Evolutionary conservation across 2,329 filamentous ascomycete species (phyloP).

Genomic region (Ascomycota sp.): DNA sequence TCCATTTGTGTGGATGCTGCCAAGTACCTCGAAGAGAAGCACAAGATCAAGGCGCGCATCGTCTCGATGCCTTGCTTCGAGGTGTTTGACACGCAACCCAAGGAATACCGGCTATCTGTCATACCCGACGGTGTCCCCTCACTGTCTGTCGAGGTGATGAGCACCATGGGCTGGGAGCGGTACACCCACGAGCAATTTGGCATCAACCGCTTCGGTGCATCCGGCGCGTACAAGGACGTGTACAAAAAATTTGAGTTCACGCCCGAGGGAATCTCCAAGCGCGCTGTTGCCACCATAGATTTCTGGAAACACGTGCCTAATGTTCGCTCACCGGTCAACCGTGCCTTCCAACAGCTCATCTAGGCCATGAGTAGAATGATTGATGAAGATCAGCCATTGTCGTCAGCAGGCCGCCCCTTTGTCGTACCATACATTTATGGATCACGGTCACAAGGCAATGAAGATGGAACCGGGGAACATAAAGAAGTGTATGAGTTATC

Average conservation of each 20-base stretch:
- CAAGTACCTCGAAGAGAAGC: slow-evolving; percentile 74
- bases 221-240: slow-evolving; percentile 89
- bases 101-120: slow-evolving; percentile 85
- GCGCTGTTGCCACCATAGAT: slow-evolving; percentile 71
- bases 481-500: no score
- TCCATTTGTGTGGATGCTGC: slow-evolving; percentile 78
- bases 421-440: not conserved
- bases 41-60: slow-evolving; percentile 69
- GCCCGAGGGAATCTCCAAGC: slow-evolving; percentile 87
- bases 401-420: not conserved
- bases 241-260: slow-evolving; percentile 99
- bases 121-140: slow-evolving; percentile 86
- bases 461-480: no score
- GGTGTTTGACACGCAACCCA: slow-evolving; percentile 80
- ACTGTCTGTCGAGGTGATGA: slow-evolving; percentile 88
- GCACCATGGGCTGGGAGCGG: slow-evolving; percentile 93
- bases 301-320: slow-evolving; percentile 92
- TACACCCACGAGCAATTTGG: slow-evolving; percentile 99
- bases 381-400: not conserved
- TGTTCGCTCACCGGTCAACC: slow-evolving; percentile 85
- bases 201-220: slow-evolving; percentile 95
- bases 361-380: slow-evolving; percentile 23
- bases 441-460: no score
- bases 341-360: slow-evolving; percentile 91
- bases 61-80: slow-evolving; percentile 94